Evolutionary conservation across 2,329 filamentous ascomycete species (phyloP).

Genomic region (Pseudogymnoascus sp.): DNA sequence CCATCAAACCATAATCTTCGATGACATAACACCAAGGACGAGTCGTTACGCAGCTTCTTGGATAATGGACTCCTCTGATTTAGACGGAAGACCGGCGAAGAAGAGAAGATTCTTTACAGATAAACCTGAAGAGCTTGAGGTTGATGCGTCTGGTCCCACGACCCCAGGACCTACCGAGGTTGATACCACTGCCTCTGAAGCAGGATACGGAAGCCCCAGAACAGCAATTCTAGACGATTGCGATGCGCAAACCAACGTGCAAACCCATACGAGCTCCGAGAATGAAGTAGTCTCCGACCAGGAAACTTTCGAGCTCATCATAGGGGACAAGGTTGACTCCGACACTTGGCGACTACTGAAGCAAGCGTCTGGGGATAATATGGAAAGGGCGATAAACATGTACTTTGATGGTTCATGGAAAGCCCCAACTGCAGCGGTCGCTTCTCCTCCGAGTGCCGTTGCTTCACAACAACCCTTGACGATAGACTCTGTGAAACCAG

Average conservation of each 20-base stretch:
- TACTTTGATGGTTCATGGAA: slow-evolving; percentile 63
- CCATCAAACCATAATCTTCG: not conserved
- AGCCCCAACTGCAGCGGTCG: slow-evolving; percentile 22
- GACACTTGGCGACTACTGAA: slow-evolving; percentile 43
- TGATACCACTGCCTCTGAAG: not conserved
- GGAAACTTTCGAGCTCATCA: slow-evolving; percentile 48
- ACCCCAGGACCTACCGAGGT: not conserved
- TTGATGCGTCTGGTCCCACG: slow-evolving; percentile 18
- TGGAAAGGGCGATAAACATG: slow-evolving; percentile 59
- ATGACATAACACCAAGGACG: not conserved
- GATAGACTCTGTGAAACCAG: slow-evolving; percentile 21
- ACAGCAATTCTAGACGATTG: not conserved
- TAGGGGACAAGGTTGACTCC: slow-evolving; percentile 46
- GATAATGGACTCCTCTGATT: slow-evolving; percentile 32
- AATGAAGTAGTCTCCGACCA: slow-evolving; percentile 41
- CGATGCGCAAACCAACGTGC: slow-evolving; percentile 14
- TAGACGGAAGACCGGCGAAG: slow-evolving; percentile 39
- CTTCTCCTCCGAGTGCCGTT: slow-evolving; percentile 5
- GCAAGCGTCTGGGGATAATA: slow-evolving; percentile 46
- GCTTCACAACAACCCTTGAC: slow-evolving; percentile 18
- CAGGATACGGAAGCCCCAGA: not conserved
- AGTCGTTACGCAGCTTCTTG: not conserved
- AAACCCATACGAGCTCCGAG: slow-evolving; percentile 21
- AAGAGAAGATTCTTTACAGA: slow-evolving; percentile 39
- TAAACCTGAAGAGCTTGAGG: slow-evolving; percentile 21